Conservation (phyloP, 495 filamentous ascomycete genomes). For the Bryoglossum gracile region DNA sequence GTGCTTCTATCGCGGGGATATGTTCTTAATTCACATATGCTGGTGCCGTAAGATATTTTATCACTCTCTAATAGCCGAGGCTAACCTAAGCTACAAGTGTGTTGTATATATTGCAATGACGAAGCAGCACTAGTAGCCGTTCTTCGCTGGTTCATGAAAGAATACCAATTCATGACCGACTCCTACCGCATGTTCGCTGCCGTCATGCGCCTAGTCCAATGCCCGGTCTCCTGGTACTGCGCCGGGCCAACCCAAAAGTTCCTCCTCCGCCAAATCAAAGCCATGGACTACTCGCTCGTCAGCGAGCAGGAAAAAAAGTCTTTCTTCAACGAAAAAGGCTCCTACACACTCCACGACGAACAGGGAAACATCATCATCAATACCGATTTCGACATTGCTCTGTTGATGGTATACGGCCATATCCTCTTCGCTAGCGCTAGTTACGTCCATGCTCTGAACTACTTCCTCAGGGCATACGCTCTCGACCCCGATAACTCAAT, state of each 20-base stretch:
- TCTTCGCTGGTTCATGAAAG: conserved; percentile 76
- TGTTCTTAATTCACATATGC: conserved; percentile 69
- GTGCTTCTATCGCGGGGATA: conserved; percentile 54
- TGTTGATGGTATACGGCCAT: conserved; percentile 83
- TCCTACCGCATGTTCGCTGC: conserved; percentile 74
- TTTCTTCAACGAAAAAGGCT: conserved; percentile 35
- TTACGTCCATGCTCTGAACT: conserved; percentile 78
- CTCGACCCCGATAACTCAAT: conserved; percentile 68
- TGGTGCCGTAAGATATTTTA: conserved; percentile 57
- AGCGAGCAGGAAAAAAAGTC: conserved; percentile 23
- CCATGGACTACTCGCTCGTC: conserved; percentile 59
- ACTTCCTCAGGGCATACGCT: conserved; percentile 81
- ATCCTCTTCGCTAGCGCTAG: conserved; percentile 72
- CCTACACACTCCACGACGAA: conserved; percentile 43
- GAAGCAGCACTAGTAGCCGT: conserved; percentile 64
- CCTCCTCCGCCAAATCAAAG: conserved; percentile 82
- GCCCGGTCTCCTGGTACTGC: conserved; percentile 51
- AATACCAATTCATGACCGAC: conserved; percentile 77
- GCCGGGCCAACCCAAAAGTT: conserved; percentile 70
- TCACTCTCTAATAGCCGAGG: background rate
- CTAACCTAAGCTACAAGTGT: conserved; percentile 49
- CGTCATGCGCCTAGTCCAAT: conserved; percentile 57
- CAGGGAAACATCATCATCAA: conserved; percentile 39
- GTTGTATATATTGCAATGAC: conserved; percentile 72
- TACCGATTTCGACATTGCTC: conserved; percentile 56